phyloP scores from a whole-genome alignment of 139 green algal genomes.

The Chlamydomonas sp. region DNA sequence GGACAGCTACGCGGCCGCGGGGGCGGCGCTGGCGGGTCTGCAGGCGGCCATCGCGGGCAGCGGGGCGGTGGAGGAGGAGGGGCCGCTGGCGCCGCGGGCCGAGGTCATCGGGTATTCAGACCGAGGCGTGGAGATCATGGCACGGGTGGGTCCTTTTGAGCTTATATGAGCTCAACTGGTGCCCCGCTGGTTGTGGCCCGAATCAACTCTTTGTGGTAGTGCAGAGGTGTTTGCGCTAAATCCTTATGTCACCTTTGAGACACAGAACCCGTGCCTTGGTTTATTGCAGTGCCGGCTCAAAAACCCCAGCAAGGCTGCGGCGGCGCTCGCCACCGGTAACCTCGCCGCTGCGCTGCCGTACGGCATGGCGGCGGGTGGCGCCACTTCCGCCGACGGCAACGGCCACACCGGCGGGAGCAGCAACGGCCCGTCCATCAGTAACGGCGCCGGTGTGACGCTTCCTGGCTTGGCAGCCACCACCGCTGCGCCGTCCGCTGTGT shows the following conservation, averaged over 20 bases:
- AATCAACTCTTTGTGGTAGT: no score
- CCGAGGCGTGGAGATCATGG: constrained; percentile 5
- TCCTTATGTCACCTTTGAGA: background rate
- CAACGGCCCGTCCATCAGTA: no score
- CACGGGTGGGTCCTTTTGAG: background rate
- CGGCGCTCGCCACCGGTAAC: background rate
- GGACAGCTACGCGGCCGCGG: background rate
- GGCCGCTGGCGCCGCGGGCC: constrained; percentile 6
- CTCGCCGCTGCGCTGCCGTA: background rate
- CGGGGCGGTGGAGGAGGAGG: constrained; percentile 16
- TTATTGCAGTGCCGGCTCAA: background rate
- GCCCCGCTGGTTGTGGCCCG: no score
- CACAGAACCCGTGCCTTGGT: background rate
- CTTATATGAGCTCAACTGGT: background rate
- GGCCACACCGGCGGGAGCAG: background rate
- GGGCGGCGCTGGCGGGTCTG: background rate
- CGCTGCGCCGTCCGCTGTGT: no score
- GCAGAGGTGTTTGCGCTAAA: background rate
- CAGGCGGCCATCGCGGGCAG: background rate
- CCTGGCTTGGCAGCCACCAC: no score
- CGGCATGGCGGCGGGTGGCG: background rate
- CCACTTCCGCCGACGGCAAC: background rate
- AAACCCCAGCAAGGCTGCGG: background rate
- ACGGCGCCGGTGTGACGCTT: no score
- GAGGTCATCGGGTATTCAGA: constrained; percentile 5